These are phyloP conservation scores for Ogataea saltuana DNA, from an alignment of 805 yeast species.

Conservation along the genomic window DNA sequence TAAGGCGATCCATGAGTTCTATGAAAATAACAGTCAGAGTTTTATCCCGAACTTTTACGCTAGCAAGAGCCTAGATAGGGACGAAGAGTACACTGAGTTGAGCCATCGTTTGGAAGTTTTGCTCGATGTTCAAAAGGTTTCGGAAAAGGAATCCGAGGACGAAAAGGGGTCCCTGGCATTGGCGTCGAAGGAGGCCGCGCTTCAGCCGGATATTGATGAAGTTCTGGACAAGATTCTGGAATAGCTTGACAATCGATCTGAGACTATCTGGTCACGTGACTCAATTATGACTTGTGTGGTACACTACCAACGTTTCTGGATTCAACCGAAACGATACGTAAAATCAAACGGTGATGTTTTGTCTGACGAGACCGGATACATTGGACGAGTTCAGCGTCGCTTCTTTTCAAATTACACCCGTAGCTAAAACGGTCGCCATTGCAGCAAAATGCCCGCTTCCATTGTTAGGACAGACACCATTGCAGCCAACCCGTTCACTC, in stretches of 20 bases:
- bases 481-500: conserved; percentile 82
- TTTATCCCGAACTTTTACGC: conserved; percentile 18
- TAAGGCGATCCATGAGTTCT: conserved; percentile 2
- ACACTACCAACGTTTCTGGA: not conserved
- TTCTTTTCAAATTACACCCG: conserved; percentile 1
- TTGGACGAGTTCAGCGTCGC: too few species aligned
- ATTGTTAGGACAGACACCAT: conserved; percentile 35
- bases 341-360: not conserved
- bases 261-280: not conserved
- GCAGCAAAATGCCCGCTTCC: conserved; percentile 20
- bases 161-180: not conserved
- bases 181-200: not conserved
- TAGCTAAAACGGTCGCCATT: too few species aligned
- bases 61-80: not conserved
- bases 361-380: too few species aligned
- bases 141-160: not conserved
- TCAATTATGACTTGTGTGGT: not conserved
- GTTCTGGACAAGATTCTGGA: conserved; percentile 2
- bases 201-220: conserved; percentile 6
- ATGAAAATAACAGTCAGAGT: not conserved
- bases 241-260: not conserved
- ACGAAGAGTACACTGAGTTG: not conserved
- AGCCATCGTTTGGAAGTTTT: conserved; percentile 3
- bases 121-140: conserved; percentile 9
- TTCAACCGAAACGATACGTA: conserved; percentile 3